These are phyloP conservation scores for Saprolegnia parasitica DNA, from an alignment of 352 stramenopile genomes.

Conservation along the genomic window DNA sequence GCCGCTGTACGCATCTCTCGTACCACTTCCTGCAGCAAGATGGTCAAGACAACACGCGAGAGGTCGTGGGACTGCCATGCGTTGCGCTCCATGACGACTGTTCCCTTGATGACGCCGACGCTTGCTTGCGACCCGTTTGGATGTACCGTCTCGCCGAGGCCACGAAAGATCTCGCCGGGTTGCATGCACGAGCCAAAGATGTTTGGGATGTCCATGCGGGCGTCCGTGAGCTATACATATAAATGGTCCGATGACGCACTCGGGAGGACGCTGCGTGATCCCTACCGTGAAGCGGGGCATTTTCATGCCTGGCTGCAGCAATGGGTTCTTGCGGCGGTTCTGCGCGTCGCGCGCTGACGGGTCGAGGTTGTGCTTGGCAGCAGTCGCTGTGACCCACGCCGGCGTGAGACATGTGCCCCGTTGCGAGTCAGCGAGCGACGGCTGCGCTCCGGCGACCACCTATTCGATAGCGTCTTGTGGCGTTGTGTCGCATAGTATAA, in stretches of 20 bases:
- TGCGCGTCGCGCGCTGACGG: background rate
- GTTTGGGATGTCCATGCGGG: background rate
- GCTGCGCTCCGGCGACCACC: too few relatives aligned
- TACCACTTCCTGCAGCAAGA: constrained; percentile 26
- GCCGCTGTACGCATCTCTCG: background rate
- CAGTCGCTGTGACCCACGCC: constrained; percentile 3
- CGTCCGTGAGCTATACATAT: constrained; percentile 5
- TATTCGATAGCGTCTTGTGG: too few relatives aligned
- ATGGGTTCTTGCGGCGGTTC: background rate
- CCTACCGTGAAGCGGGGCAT: constrained; percentile 12
- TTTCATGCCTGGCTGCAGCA: constrained; percentile 16
- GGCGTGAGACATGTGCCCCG: constrained; percentile 6
- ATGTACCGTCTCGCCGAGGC: constrained; percentile 15
- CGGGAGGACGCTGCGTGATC: background rate
- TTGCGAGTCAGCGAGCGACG: background rate
- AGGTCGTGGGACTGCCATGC: background rate
- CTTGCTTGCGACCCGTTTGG: constrained; percentile 1
- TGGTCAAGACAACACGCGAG: background rate
- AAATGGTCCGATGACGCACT: background rate
- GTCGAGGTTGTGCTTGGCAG: background rate
- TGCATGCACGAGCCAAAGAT: background rate
- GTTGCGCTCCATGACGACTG: constrained; percentile 10
- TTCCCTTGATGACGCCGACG: background rate
- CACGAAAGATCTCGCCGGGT: background rate
- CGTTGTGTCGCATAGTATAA: too few relatives aligned